These are phyloP conservation scores for Yamadazyma aaseri DNA, from an alignment of 1,139 yeast genomes.

Conservation along the genomic window DNA sequence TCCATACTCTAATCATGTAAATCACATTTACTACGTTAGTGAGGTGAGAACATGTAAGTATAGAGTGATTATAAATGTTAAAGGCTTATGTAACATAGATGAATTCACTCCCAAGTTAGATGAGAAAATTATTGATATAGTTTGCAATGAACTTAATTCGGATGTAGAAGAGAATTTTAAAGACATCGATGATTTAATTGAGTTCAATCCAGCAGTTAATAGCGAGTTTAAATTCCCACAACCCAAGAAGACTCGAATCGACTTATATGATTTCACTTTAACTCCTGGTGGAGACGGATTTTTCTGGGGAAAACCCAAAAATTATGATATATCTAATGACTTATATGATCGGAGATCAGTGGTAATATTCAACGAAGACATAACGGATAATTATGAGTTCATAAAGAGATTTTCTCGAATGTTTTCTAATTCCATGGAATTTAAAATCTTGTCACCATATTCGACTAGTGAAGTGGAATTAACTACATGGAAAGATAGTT, in stretches of 20 bases:
- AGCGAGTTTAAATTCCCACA: conserved; percentile 17
- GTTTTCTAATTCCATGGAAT: conserved; percentile 24
- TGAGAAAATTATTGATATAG: conserved; percentile 38
- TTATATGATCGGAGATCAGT: conserved; percentile 21
- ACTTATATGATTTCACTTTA: conserved; percentile 25
- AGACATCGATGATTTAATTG: neutral
- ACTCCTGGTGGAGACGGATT: conserved; percentile 34
- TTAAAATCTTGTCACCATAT: conserved; percentile 29
- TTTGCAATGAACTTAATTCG: conserved; percentile 28
- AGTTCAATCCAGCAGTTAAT: conserved; percentile 8
- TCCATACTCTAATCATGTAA: conserved; percentile 27
- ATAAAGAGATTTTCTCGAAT: conserved; percentile 20
- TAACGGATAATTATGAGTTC: conserved; percentile 16
- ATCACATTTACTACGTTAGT: conserved; percentile 43
- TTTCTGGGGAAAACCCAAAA: conserved; percentile 20
- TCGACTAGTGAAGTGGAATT: conserved; percentile 13
- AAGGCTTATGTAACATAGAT: conserved; percentile 54
- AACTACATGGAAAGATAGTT: conserved; percentile 32
- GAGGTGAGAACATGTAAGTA: conserved; percentile 78
- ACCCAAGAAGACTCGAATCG: conserved; percentile 23
- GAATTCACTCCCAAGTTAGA: conserved; percentile 45
- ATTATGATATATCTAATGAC: conserved; percentile 4
- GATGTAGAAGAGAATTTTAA: neutral
- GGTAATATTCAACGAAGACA: conserved; percentile 24
- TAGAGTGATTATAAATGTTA: conserved; percentile 56